Conservation (phyloP, 176 grass and related monocot genomes). For the Aegilops umbellulata region DNA sequence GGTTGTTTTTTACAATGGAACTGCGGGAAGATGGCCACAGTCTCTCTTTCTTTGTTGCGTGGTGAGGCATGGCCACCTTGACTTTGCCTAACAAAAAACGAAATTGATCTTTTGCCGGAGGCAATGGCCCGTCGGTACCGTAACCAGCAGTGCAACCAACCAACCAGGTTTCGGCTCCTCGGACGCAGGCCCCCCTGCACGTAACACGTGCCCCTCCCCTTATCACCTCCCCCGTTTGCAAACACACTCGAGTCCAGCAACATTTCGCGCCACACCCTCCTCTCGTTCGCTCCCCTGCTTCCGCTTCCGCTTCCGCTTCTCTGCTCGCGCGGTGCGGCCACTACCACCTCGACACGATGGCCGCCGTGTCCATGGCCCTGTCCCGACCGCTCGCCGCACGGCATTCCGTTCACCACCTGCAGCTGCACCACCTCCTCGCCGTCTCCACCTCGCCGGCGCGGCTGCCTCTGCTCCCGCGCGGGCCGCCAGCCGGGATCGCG, state of each 20-base stretch:
- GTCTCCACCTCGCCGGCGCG: background rate
- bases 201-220: background rate
- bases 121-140: background rate
- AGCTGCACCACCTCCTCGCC: background rate
- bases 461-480: background rate
- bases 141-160: background rate
- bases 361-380: background rate
- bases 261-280: constrained; percentile 7
- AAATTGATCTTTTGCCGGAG: background rate
- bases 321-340: background rate
- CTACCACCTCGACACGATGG: background rate
- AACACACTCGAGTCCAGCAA: background rate
- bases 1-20: too few species aligned
- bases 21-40: too few species aligned
- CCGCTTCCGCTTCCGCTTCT: background rate
- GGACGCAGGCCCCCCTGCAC: background rate
- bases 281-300: background rate
- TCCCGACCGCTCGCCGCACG: background rate
- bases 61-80: background rate
- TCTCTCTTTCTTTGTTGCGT: too few species aligned
- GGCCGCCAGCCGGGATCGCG: background rate
- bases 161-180: constrained; percentile 7
- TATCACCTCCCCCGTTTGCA: background rate
- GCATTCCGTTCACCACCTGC: background rate
- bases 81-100: background rate